A percentile compares a stretch with the other conserved stretches of the same genome.
Conservation (phyloP, 2,329 filamentous ascomycete genomes). For the Cytospora mali region DNA sequence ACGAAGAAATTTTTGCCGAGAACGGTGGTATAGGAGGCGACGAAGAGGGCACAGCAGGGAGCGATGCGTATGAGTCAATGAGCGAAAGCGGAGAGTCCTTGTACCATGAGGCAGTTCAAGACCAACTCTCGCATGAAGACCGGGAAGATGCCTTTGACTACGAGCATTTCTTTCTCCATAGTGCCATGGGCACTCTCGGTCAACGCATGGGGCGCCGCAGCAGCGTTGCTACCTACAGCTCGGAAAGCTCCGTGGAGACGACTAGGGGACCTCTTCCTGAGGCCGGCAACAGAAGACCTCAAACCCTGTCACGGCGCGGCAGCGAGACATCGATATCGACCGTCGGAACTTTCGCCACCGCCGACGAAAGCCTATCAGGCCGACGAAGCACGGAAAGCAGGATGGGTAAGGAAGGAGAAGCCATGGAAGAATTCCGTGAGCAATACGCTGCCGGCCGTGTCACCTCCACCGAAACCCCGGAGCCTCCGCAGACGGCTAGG, state of each 20-base stretch:
- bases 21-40: conserved; percentile 37
- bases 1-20: conserved; percentile 46
- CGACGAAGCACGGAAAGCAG: conserved; percentile 34
- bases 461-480: conserved; percentile 28
- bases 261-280: conserved; percentile 51
- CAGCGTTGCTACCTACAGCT: conserved; percentile 58
- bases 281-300: conserved; percentile 20
- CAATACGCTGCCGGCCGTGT: conserved; percentile 17
- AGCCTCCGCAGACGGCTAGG: conserved; percentile 38
- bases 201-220: conserved; percentile 48
- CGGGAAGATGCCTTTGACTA: conserved; percentile 96
- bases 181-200: conserved; percentile 79
- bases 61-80: conserved; percentile 43
- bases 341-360: conserved; percentile 59
- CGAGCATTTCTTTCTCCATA: conserved; percentile 92
- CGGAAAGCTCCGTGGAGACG: conserved; percentile 64
- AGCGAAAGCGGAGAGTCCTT: conserved; percentile 68
- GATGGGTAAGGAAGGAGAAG: conserved; percentile 33
- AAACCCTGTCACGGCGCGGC: conserved; percentile 39
- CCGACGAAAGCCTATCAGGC: conserved; percentile 52
- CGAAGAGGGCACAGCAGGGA: conserved; percentile 32
- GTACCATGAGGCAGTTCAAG: conserved; percentile 63
- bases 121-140: conserved; percentile 80
- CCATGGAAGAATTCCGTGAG: conserved; percentile 32
- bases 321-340: conserved; percentile 56